These are phyloP conservation scores for Tetrahymena borealis DNA, from an alignment of 73 alveolate genomes.

Conservation along the genomic window DNA sequence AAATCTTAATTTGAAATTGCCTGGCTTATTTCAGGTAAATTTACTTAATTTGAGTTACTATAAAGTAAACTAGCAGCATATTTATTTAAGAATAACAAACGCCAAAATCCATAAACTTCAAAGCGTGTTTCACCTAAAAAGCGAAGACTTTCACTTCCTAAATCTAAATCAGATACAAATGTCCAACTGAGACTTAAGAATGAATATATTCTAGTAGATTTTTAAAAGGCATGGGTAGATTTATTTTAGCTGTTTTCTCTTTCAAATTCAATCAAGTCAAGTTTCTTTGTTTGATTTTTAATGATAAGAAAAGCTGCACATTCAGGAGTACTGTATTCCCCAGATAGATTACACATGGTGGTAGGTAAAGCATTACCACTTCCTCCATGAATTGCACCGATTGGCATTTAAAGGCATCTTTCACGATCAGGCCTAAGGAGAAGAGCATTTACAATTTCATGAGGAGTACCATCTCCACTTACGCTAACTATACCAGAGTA, in stretches of 20 bases:
- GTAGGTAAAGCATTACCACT: constrained; percentile 44
- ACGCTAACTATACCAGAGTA: constrained; percentile 18
- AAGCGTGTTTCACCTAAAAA: constrained; percentile 38
- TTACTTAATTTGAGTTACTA: neutral
- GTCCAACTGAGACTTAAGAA: constrained; percentile 26
- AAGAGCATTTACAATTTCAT: constrained; percentile 38
- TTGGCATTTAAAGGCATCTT: neutral
- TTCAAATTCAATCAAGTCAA: constrained; percentile 27
- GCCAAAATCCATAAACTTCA: constrained; percentile 41
- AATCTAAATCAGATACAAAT: constrained; percentile 32
- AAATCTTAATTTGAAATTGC: neutral
- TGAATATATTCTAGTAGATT: neutral
- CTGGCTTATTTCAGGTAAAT: neutral
- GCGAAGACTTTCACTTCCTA: constrained; percentile 21
- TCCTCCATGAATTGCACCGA: constrained; percentile 43
- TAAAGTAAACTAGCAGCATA: constrained; percentile 8
- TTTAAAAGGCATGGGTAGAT: neutral
- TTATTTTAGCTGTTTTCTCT: neutral
- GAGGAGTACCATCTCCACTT: constrained; percentile 44
- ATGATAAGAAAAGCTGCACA: constrained; percentile 32
- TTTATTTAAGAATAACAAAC: constrained; percentile 23
- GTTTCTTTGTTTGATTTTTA: constrained; percentile 15
- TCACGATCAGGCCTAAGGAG: constrained; percentile 26
- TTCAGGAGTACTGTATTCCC: constrained; percentile 18
- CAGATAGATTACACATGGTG: neutral